Evolutionary conservation across 768 basidiomycete species (phyloP), one percentile per base, ranked within the genome.

Genomic region (Termitomyces sp.): DNA sequence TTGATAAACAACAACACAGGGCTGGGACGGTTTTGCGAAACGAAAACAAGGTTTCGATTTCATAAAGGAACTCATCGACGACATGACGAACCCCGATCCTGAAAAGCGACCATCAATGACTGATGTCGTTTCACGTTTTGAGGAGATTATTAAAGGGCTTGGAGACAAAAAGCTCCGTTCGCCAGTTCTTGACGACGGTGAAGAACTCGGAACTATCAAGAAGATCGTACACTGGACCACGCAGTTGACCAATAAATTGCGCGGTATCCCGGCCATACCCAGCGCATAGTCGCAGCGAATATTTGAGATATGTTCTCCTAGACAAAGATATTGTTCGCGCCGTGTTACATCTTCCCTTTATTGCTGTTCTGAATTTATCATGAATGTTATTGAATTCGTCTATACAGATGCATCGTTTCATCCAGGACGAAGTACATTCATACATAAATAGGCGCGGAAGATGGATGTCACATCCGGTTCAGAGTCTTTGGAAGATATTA

Each of bases 101-200:
- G 26, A 59, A 0, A 65, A 66, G 50, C 66, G 72, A 54, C 74
- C 72, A 1, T 70, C 62, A 0, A 72, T 72, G 63, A 67, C 71
- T 20, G 66, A 69, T 24, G 71, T 71, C 1, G 65, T 71, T 0
- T 10, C 46, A 8, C 66, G 68, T 0, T 71, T 73, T 46, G 53
- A 59, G 3, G 46, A 6, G 2, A 64, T 72, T 20, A n/a, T 53
- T 5, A 49, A 54, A 13, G 27, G 50, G 5, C 63, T 74, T 12
- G 64, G 60, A 20, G 44, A 4, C 3, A 64, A 60, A 62, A 72
- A 68, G 47, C 55, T 74, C 9, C 68, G 73, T 10, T 71, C 71
- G 2, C 68, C 70, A 9, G 34, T 66, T 14, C 57, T 58, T 6
- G 27, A 58, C 27, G 52, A 36, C 9, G 59, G 42, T n/a, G 42